Base-by-base conservation (phyloP, 495 filamentous ascomycete genomes). In the Trichoderma virens region DNA sequence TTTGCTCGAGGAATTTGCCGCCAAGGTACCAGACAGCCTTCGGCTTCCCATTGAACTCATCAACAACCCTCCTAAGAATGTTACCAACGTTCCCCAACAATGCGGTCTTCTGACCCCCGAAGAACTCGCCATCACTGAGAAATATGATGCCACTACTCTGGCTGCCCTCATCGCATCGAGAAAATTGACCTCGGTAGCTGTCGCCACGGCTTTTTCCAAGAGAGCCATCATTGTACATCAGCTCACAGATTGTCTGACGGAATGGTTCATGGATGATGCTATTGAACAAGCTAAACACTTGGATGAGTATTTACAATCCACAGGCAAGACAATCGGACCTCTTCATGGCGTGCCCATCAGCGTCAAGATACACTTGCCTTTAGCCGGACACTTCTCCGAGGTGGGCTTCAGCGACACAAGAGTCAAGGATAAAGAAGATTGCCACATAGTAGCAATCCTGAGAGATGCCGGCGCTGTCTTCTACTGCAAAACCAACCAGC, bases 311-410 rank as follows among this genome's bases (percentile, higher is more conserved):
- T 64, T 75, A 90, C 47, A 93, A 88, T 67, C 80, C 81, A 67
- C 76, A 83, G 30, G 86, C 85, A 79, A 78, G 38, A 74, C 87
- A 3, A 74, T 88, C 0, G 81, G 88, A 1, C 77, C 86, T 0
- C 77, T 96, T 3, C 92, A 96, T 66, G 92, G 92, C 18, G 80
- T 96, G 9, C 91, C 90, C 28, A 71, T 76, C n/a, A 74, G 71
- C 2, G 70, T 75, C 28, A 76, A 73, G 61, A 75, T 77, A n/a
- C 70, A 95, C 71, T 83, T 88, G 60, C 85, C 91, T 70, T 72
- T 95, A 8, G 82, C 84, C 8, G 90, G 89, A 1, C 91, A 93
- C 70, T 74, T 78, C 34, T 88, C 85, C 59, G 86, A 79, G 20
- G 72, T 89, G 43, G 90, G 85, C 13, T 84, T 83, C 31, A 77